Evolutionary conservation across 164 flowering plant species (phyloP).

Genomic region (Echeveria elegans): DNA sequence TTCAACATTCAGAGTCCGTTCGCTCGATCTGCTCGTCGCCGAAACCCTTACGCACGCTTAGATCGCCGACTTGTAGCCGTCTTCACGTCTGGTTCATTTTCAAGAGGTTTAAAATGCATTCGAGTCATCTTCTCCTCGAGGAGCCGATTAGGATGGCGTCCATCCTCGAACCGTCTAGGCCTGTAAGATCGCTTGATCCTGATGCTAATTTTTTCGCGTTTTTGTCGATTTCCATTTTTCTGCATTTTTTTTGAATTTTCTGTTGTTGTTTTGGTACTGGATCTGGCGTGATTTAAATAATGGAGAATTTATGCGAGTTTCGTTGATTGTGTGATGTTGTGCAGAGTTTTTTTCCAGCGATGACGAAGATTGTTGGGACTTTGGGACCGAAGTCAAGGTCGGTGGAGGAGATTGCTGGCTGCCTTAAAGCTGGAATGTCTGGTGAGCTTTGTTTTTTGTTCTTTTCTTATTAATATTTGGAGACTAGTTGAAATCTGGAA

Average conservation of each 20-base stretch:
- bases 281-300: not conserved
- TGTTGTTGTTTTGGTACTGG: not conserved
- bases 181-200: not conserved
- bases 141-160: conserved; percentile 1
- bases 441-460: not conserved
- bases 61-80: not conserved
- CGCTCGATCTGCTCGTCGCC: not conserved
- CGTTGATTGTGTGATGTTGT: not conserved
- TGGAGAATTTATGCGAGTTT: not conserved
- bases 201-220: not conserved
- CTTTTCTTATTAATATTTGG: not conserved
- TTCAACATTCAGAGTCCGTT: not conserved
- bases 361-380: conserved; percentile 10
- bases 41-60: not conserved
- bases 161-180: not conserved
- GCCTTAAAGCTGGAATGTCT: conserved; percentile 9
- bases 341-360: conserved; percentile 7
- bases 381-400: conserved; percentile 7
- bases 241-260: no score
- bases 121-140: conserved; percentile 2
- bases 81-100: not conserved
- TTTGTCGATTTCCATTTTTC: no score
- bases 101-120: not conserved
- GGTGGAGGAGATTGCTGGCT: conserved; percentile 3
- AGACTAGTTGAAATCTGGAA: not conserved